Evolutionary conservation across 306 rosid species (phyloP), one percentile per base, ranked within the genome.

Genomic region (Cicer chorassanicum): DNA sequence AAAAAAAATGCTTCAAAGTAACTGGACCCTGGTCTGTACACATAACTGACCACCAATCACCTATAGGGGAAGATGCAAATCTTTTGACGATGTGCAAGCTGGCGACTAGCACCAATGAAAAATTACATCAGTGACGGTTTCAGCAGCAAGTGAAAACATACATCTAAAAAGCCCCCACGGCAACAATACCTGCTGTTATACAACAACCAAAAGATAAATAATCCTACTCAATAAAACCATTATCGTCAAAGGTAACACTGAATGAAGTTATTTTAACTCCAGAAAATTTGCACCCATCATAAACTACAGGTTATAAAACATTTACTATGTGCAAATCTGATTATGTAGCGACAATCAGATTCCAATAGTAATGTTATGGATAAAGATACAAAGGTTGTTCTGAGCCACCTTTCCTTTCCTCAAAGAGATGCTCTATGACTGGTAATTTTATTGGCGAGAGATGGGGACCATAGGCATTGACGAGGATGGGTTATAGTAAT

Each of bases 381-480:
- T 56, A 65, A 53, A 51, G 69, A 42, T 64, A 51, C 69, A 40
- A 41, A 73, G 39, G 69, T 66, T 62, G 77, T 24, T 55, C 81
- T 36, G 50, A 9, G 70, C 72, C 65, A 57, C 41, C 53, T 61
- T 68, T 42, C 55, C 70, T 73, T 40, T 55, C 62, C 77, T 67
- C 44, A 60, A 13, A 69, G 34, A 66, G 75, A 65, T 67, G 75
- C 72, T 77, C 68, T 21, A 57, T 46, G 62, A 59, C 75, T 19
- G 24, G 55, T 46, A 71, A 69, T 65, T 78, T 74, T 78, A 94
- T 79, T 90, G 96, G 80, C 99, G 86, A 68, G 95, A 94, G 38
- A 90, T 90, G 5, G 96, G 98, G 0, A 89, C 87, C 91, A 87
- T 84, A 18, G 94, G 93, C 96, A 90, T 78, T 34, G 99, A 88